Conservation (phyloP, 108 stramenopile genomes). For the Nitzschia palea region DNA sequence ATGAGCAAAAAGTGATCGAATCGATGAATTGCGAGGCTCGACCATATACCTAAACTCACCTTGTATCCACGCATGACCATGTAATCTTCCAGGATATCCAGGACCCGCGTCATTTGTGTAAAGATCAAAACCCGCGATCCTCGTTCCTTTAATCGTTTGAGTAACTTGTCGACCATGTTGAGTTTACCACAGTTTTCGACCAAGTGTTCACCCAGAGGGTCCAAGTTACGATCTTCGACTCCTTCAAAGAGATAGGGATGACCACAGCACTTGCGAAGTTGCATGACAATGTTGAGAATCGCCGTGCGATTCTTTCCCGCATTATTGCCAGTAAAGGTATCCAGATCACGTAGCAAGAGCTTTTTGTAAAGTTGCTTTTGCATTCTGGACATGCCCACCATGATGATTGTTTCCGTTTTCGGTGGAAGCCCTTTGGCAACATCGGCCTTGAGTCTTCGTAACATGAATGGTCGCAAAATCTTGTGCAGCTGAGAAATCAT, state of each 20-base stretch:
- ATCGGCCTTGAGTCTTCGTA: constrained; percentile 94
- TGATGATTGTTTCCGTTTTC: constrained; percentile 91
- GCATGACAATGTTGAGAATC: constrained; percentile 96
- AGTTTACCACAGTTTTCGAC: constrained; percentile 87
- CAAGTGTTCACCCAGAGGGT: constrained; percentile 89
- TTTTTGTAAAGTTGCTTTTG: constrained; percentile 95
- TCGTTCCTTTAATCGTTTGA: constrained; percentile 78
- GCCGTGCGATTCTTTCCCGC: constrained; percentile 79
- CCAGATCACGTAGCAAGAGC: constrained; percentile 85
- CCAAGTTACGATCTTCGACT: constrained; percentile 87
- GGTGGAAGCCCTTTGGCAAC: constrained; percentile 89
- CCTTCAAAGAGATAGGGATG: constrained; percentile 99
- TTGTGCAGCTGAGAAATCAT: constrained; percentile 98
- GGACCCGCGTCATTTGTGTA: constrained; percentile 95
- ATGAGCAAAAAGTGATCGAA: background rate
- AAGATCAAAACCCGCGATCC: constrained; percentile 95
- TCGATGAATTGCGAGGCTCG: too few species aligned
- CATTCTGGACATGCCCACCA: constrained; percentile 89
- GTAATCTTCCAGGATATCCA: constrained; percentile 95
- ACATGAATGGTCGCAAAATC: constrained; percentile 97
- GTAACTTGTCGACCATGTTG: constrained; percentile 88
- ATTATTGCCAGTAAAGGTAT: constrained; percentile 71
- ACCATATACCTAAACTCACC: constrained; percentile 1
- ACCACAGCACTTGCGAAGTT: constrained; percentile 97
- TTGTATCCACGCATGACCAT: constrained; percentile 79